Conservation (phyloP, 306 rosid species). For the Prunus salicina region DNA sequence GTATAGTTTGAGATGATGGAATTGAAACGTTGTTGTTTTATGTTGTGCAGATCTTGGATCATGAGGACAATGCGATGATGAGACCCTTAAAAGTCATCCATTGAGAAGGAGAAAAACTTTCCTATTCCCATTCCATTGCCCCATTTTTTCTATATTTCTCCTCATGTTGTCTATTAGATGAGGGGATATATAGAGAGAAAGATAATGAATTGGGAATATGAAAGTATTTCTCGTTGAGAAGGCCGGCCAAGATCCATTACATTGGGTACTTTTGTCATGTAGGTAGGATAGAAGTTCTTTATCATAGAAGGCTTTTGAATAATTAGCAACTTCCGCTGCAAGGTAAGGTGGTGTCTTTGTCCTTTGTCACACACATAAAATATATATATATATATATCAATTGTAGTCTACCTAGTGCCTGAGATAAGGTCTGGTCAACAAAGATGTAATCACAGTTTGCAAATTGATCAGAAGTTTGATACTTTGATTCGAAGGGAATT, state of each 20-base stretch:
- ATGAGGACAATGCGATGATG: constrained; percentile 94
- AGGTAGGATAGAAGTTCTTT: no score
- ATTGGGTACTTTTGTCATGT: neutral
- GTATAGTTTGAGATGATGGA: neutral
- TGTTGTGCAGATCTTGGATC: constrained; percentile 66
- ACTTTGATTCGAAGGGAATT: no score
- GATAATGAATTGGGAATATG: no score
- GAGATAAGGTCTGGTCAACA: no score
- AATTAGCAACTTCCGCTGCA: neutral
- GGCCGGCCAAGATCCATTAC: neutral
- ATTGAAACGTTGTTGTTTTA: neutral
- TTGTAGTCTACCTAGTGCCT: neutral
- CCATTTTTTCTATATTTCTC: fast-evolving
- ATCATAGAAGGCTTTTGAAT: neutral
- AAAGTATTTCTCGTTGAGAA: no score
- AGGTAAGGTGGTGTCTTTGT: no score
- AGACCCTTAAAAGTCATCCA: constrained; percentile 62
- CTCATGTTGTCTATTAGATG: no score
- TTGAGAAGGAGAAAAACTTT: constrained; percentile 14
- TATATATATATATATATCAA: no score
- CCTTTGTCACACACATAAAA: no score
- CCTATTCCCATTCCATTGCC: fast-evolving
- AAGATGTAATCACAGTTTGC: no score
- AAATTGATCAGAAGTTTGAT: no score
- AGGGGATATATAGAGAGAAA: no score